These are phyloP conservation scores for Neurospora sp. DNA, from an alignment of 495 filamentous ascomycete species.

Conservation along the genomic window DNA sequence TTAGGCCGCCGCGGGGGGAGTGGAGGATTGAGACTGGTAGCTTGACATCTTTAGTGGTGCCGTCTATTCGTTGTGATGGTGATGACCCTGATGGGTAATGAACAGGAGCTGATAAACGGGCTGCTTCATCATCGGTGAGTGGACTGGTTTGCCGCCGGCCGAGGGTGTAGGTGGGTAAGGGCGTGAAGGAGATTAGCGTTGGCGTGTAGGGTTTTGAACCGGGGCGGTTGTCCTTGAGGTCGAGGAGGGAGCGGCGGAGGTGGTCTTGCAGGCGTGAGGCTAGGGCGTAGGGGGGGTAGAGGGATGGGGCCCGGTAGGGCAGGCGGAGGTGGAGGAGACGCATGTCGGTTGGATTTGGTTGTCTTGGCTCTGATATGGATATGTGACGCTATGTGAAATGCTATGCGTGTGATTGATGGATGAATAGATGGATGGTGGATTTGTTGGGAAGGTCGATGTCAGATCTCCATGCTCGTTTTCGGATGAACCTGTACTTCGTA, in stretches of 20 bases:
- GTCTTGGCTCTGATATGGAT: background rate
- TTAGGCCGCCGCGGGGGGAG: constrained; percentile 76
- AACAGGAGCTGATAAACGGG: constrained; percentile 30
- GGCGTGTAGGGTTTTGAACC: constrained; percentile 31
- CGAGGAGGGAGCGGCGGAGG: constrained; percentile 21
- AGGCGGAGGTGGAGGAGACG: constrained; percentile 63
- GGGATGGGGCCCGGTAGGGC: constrained; percentile 28
- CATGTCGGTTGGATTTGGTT: constrained; percentile 10
- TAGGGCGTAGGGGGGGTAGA: constrained; percentile 27
- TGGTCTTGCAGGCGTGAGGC: constrained; percentile 33
- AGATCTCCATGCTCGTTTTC: background rate
- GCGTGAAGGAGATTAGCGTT: constrained; percentile 73
- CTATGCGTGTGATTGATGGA: background rate
- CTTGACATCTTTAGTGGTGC: background rate
- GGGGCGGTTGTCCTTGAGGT: constrained; percentile 20
- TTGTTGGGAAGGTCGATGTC: too few relatives aligned
- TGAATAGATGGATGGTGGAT: background rate
- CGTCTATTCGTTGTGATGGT: background rate
- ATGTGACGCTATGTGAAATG: background rate
- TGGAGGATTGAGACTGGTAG: constrained; percentile 37
- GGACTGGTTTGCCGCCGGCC: constrained; percentile 69
- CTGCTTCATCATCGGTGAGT: constrained; percentile 36
- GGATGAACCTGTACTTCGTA: background rate
- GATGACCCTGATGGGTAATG: constrained; percentile 2
- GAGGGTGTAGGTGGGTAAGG: constrained; percentile 77